Evolutionary conservation across 1,284 basidiomycete species (phyloP).

Genomic region (Pterulicium gracile): DNA sequence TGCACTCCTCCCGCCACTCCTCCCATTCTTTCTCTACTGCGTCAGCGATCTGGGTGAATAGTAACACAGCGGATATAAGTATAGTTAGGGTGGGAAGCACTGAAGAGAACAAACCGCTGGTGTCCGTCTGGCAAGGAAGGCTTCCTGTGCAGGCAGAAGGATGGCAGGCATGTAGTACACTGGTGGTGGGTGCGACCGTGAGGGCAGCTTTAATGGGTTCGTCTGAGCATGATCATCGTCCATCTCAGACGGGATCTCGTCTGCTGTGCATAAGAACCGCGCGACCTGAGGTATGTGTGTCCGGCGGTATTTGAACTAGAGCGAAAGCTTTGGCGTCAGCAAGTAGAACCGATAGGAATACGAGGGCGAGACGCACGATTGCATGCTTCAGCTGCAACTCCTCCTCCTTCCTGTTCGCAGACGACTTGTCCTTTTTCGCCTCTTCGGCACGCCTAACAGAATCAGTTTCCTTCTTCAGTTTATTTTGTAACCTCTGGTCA

Average conservation of each 20-base stretch:
- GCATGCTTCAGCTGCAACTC: constrained; percentile 70
- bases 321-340: constrained; percentile 2
- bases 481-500: constrained; percentile 71
- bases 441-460: constrained; percentile 72
- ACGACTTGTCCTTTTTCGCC: constrained; percentile 68
- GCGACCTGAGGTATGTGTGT: constrained; percentile 59
- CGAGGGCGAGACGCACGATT: constrained; percentile 38
- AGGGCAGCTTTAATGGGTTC: constrained; percentile 38
- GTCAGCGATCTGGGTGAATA: constrained; percentile 38
- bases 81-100: neutral
- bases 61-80: constrained; percentile 6
- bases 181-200: constrained; percentile 60
- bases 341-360: constrained; percentile 1
- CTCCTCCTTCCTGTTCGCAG: constrained; percentile 66
- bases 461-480: constrained; percentile 72
- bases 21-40: constrained; percentile 60
- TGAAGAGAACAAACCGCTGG: neutral
- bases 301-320: constrained; percentile 59
- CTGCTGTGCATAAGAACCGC: constrained; percentile 68
- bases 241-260: constrained; percentile 36
- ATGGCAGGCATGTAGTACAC: constrained; percentile 65
- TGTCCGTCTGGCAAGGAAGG: constrained; percentile 42
- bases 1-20: constrained; percentile 48
- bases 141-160: constrained; percentile 59
- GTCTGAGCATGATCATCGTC: constrained; percentile 7